Percentiles rank a stretch among this genome's conserved stretches.
phyloP scores from a whole-genome alignment of 2,329 filamentous ascomycete species.

The Scedosporium dehoogii region DNA sequence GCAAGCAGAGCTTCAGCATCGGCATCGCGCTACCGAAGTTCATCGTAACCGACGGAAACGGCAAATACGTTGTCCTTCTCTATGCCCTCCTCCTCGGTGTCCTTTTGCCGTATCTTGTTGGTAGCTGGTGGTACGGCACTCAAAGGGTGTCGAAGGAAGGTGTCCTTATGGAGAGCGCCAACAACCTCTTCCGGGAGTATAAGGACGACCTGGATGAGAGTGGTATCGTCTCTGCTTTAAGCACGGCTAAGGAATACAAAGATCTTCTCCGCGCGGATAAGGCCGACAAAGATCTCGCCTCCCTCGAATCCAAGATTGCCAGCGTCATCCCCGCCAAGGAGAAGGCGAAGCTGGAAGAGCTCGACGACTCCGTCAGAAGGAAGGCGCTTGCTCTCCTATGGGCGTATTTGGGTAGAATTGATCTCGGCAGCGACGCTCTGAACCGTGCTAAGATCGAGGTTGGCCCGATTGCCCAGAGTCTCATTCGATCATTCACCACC shows the following conservation, averaged over 20 bases:
- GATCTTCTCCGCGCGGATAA: slow-evolving; percentile 66
- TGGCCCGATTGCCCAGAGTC: slow-evolving; percentile 72
- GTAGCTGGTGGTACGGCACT: slow-evolving; percentile 98
- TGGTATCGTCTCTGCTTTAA: slow-evolving; percentile 71
- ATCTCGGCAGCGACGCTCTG: slow-evolving; percentile 75
- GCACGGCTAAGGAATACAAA: slow-evolving; percentile 77
- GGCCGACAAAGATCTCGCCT: slow-evolving; percentile 69
- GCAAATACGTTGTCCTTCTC: slow-evolving; percentile 86
- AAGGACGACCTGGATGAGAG: slow-evolving; percentile 73
- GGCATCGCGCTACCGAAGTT: slow-evolving; percentile 91
- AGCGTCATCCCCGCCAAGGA: slow-evolving; percentile 58
- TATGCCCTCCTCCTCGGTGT: slow-evolving; percentile 86
- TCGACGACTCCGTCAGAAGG: slow-evolving; percentile 70
- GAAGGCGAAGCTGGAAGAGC: slow-evolving; percentile 62
- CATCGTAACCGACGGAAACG: slow-evolving; percentile 86
- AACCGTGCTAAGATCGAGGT: slow-evolving; percentile 84
- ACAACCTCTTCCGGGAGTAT: slow-evolving; percentile 90
- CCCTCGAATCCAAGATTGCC: slow-evolving; percentile 74
- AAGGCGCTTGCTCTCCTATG: slow-evolving; percentile 86
- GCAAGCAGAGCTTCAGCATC: slow-evolving; percentile 96
- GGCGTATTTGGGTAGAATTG: slow-evolving; percentile 86
- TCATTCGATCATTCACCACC: slow-evolving; percentile 79
- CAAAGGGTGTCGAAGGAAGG: slow-evolving; percentile 89
- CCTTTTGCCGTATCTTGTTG: slow-evolving; percentile 83
- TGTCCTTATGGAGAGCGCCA: slow-evolving; percentile 84